Evolutionary conservation across 345 rosid genomes (phyloP), one percentile per base, ranked within the genome.

Genomic region (Theobroma cacao): DNA sequence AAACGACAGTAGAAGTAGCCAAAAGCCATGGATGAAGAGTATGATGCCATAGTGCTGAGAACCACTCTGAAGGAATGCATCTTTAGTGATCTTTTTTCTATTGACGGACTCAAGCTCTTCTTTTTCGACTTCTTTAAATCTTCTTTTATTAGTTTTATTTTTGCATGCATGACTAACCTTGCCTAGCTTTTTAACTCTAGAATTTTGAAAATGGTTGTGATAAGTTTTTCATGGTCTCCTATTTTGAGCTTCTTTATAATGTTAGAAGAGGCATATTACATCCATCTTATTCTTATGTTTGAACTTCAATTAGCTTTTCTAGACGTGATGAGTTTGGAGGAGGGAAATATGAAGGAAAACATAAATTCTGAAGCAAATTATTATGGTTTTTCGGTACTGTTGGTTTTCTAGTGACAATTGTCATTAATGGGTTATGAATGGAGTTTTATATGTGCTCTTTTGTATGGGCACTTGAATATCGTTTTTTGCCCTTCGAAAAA

Each of bases 51-150:
- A 4, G 99, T 95, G 60, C 82, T 95, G 52, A 98, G 99, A 41
- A 95, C 99, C 48, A 98, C 97, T 77, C 99, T 95, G 85, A 95
- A 95, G 84, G 99, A 95, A 85, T 93, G 99, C 85, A 95, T 93
- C 87, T 96, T 95, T 76, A 91, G 98, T 72, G 98, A 97, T 38
- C 97, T 95, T 74, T 97, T 95, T 88, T 95, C 99, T 66, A 98
- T 95, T 77, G 97, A 93, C 70, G 93, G 99, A n/a, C n/a, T n/a
- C n/a, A n/a, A n/a, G n/a, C n/a, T n/a, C n/a, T n/a, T n/a, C n/a
- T n/a, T n/a, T n/a, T n/a, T n/a, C n/a, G n/a, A n/a, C n/a, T n/a
- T n/a, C n/a, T n/a, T n/a, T n/a, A n/a, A n/a, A n/a, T n/a, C n/a
- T n/a, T n/a, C n/a, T n/a, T n/a, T n/a, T n/a, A n/a, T n/a, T n/a